Evolutionary conservation across 768 basidiomycete species (phyloP).

Genomic region (Chiua virens): DNA sequence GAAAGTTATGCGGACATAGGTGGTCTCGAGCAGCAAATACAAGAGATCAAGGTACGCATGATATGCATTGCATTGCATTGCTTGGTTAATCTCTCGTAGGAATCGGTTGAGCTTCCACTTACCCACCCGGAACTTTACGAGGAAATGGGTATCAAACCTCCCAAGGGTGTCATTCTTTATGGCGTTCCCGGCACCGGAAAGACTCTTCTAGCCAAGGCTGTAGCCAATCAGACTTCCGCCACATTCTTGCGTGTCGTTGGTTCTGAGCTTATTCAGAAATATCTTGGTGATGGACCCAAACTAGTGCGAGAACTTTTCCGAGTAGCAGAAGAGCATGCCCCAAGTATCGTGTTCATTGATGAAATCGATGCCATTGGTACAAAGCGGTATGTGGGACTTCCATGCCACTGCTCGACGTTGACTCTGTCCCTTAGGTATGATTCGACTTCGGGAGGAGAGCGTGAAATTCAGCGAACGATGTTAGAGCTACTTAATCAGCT

Average conservation of each 20-base stretch:
- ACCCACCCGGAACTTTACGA: slow-evolving; percentile 99
- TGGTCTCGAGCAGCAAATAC: slow-evolving; percentile 94
- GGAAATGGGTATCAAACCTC: slow-evolving; percentile 99
- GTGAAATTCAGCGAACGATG: slow-evolving; percentile 99
- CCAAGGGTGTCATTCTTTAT: slow-evolving; percentile 98
- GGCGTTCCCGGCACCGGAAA: slow-evolving; percentile 99
- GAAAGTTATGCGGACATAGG: slow-evolving; percentile 99
- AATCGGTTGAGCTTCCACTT: slow-evolving; percentile 96
- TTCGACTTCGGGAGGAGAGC: slow-evolving; percentile 97
- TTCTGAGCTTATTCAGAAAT: slow-evolving; percentile 98
- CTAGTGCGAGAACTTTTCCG: slow-evolving; percentile 96
- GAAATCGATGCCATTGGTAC: slow-evolving; percentile 99
- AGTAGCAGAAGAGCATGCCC: slow-evolving; percentile 96
- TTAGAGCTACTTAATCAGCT: slow-evolving; percentile 97
- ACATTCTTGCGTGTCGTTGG: slow-evolving; percentile 98
- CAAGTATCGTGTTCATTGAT: slow-evolving; percentile 99
- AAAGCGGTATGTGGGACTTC: slow-evolving; percentile 68
- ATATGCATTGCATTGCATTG: not conserved
- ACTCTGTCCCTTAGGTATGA: slow-evolving; percentile 67
- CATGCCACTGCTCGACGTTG: slow-evolving; percentile 1
- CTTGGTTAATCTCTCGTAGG: slow-evolving; percentile 43
- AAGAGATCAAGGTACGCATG: slow-evolving; percentile 90
- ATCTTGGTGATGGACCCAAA: slow-evolving; percentile 98
- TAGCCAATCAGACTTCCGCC: slow-evolving; percentile 97
- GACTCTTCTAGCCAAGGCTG: slow-evolving; percentile 95